Base-by-base conservation (phyloP, 306 rosid species). In the Cucumis cinereus region DNA sequence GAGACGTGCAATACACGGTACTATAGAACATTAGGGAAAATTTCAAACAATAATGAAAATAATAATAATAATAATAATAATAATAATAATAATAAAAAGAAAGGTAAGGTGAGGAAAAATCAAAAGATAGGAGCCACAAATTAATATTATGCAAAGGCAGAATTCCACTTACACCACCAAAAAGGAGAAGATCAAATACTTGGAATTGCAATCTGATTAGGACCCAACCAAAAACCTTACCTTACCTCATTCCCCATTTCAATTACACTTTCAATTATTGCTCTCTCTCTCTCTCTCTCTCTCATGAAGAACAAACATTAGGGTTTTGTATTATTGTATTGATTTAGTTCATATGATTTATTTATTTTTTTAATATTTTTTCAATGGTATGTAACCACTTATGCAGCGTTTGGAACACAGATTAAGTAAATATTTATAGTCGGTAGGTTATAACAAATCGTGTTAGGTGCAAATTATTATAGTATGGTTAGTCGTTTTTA, bases 121-220 rank as follows among this genome's bases (percentile, higher is more conserved):
- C 23, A 62, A 17, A 16, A 4, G 6, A 62, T 6, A 30, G 7
- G 5, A 33, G 35, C 69, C 45, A 62, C 45, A 62, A 33, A 62
- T 62, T 62, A 10, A 33, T 30, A 62, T 30, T 62, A 4, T 58
- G 36, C 17, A 4, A 24, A 58, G 14, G 64, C 64, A 58, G 9
- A 58, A 58, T 13, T 58, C 68, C 68, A 61, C 41, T 26, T 17
- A 61, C 17, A 13, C 6, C 12, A 1, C 20, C 22, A 15, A 54
- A n/a, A 54, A 54, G 59, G 59, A 54, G 59, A 54, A 54, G 26
- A 54, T 54, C 59, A 54, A n/a, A 54, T n/a, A 54, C 12, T 7
- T n/a, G 19, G 7, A 60, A 61, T 61, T 61, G 68, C 68, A 61
- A 61, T 61, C 68, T 61, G 68, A 61, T 61, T 61, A 61, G 68